phyloP scores from a whole-genome alignment of 805 yeast genomes.

The Torulaspora franciscae region DNA sequence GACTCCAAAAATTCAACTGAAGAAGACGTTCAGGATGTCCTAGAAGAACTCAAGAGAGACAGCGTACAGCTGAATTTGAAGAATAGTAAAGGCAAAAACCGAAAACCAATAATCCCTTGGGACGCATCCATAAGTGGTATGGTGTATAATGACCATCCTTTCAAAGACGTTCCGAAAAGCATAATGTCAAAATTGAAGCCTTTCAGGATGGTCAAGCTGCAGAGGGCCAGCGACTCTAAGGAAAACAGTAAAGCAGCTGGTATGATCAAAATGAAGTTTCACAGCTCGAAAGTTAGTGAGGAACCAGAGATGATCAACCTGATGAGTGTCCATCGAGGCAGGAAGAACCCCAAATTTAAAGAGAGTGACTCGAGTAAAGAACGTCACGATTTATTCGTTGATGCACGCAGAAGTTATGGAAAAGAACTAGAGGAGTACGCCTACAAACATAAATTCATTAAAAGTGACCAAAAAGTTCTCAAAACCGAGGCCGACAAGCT shows the following conservation, averaged over 20 bases:
- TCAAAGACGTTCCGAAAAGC: conserved; percentile 37
- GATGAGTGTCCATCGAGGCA: conserved; percentile 13
- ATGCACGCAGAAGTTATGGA: conserved; percentile 16
- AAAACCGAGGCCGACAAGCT: conserved; percentile 22
- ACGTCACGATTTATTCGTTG: conserved; percentile 4
- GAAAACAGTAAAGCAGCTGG: conserved; percentile 66
- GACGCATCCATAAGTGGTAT: conserved; percentile 39
- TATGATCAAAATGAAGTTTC: conserved; percentile 39
- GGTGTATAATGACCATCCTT: conserved; percentile 33
- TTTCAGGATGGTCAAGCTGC: conserved; percentile 47
- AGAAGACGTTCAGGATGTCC: conserved; percentile 19
- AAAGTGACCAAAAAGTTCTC: conserved; percentile 25
- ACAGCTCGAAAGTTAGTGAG: conserved; percentile 33
- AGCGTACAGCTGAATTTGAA: conserved; percentile 8
- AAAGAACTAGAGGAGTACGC: conserved; percentile 18
- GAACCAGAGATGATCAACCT: conserved; percentile 28
- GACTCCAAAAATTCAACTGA: conserved; percentile 11
- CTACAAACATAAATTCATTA: conserved; percentile 26
- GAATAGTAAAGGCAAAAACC: conserved; percentile 8
- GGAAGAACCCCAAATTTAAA: conserved; percentile 4
- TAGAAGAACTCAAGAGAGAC: conserved; percentile 20
- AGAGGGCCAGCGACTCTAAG: conserved; percentile 78
- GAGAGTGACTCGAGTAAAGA: conserved; percentile 3
- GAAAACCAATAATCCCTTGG: conserved; percentile 38
- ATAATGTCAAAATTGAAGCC: conserved; percentile 38